Evolutionary conservation across 129 eudicot species (phyloP).

Genomic region (Calendula officinalis): DNA sequence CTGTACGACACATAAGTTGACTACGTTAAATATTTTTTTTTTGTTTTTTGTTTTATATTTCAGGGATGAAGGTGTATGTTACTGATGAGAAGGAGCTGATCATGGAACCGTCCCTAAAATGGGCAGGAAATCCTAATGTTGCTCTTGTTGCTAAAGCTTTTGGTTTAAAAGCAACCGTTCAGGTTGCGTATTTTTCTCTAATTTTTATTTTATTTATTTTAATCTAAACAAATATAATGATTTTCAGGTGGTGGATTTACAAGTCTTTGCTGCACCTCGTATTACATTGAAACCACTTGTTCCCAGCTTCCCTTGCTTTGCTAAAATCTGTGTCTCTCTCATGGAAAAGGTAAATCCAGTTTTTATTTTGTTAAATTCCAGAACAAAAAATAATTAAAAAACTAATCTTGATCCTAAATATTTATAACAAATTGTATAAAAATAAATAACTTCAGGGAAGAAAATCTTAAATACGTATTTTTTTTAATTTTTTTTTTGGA

Average conservation of each 20-base stretch:
- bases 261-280: slow-evolving; percentile 81
- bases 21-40: no score
- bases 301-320: slow-evolving; percentile 93
- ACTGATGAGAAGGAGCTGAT: slow-evolving; percentile 96
- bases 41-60: neutral
- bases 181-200: slow-evolving; percentile 43
- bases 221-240: slow-evolving; percentile 5
- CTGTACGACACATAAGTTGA: no score
- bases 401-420: neutral
- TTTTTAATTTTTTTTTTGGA: no score
- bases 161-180: slow-evolving; percentile 92
- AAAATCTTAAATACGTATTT: neutral
- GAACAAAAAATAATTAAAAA: slow-evolving; percentile 11
- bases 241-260: slow-evolving; percentile 81
- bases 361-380: slow-evolving; percentile 7
- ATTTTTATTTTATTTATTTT: neutral
- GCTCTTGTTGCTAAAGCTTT: slow-evolving; percentile 77
- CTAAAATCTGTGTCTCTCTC: slow-evolving; percentile 73
- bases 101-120: slow-evolving; percentile 87
- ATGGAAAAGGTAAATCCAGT: slow-evolving; percentile 69
- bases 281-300: slow-evolving; percentile 87
- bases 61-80: slow-evolving; percentile 93
- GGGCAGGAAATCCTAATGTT: slow-evolving; percentile 97
- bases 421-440: neutral
- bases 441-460: no score